Evolutionary conservation across 169 alveolate genomes (phyloP).

Genomic region (Hammondia hammondi): DNA sequence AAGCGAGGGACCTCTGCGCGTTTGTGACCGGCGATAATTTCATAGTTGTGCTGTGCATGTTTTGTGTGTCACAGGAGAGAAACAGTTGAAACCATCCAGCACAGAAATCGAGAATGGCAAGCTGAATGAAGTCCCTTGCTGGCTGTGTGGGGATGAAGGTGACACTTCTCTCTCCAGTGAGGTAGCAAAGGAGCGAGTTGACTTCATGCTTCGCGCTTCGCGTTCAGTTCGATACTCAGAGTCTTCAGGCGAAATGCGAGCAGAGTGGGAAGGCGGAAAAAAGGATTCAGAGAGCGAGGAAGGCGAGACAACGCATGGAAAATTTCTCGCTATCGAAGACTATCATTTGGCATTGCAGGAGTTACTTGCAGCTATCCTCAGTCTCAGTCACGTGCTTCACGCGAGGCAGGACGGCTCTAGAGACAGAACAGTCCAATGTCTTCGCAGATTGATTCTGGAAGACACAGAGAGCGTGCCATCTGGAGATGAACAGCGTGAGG

Average conservation of each 20-base stretch:
- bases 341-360: background rate
- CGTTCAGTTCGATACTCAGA: background rate
- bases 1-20: too few species aligned
- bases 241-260: background rate
- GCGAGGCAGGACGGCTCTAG: background rate
- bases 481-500: background rate
- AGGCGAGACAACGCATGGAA: too few species aligned
- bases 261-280: background rate
- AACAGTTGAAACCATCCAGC: background rate
- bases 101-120: background rate
- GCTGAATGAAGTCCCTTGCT: background rate
- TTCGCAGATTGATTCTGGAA: background rate
- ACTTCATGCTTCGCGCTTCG: background rate
- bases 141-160: background rate
- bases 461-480: background rate
- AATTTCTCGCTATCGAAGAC: background rate
- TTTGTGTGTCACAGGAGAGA: background rate
- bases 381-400: background rate
- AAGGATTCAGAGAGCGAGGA: background rate
- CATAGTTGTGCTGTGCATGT: background rate
- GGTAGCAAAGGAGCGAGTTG: background rate
- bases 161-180: background rate
- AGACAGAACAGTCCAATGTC: background rate
- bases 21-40: too few species aligned
- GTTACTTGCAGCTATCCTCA: background rate